Conservation (phyloP, 495 filamentous ascomycete genomes). For the Hypoxylon fuscum region DNA sequence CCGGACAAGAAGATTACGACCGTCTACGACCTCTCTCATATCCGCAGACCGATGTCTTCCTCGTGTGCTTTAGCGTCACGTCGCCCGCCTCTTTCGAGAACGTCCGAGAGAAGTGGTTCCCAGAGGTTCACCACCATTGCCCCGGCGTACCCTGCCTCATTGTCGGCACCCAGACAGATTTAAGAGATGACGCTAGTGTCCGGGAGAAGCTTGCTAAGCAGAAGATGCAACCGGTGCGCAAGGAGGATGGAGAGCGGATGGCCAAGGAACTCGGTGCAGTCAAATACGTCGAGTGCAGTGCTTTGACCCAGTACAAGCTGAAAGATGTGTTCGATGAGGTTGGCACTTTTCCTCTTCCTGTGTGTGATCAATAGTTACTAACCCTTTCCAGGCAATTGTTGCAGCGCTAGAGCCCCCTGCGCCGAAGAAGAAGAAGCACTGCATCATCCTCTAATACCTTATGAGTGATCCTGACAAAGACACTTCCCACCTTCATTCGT, state of each 20-base stretch:
- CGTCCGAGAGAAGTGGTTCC: conserved; percentile 99
- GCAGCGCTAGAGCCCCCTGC: conserved; percentile 86
- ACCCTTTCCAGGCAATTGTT: conserved; percentile 76
- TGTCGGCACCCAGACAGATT: conserved; percentile 96
- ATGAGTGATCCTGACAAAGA: not conserved
- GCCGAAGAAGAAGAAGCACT: conserved; percentile 69
- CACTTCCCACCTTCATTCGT: conserved; percentile 11
- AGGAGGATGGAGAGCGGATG: conserved; percentile 94
- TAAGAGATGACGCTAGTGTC: conserved; percentile 88
- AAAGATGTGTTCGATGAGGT: conserved; percentile 99
- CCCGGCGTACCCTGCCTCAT: conserved; percentile 98
- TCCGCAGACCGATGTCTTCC: conserved; percentile 97
- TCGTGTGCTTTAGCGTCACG: conserved; percentile 98
- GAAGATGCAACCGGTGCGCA: conserved; percentile 90
- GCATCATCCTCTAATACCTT: conserved; percentile 58
- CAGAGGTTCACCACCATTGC: conserved; percentile 98
- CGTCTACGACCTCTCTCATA: conserved; percentile 95
- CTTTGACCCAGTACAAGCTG: conserved; percentile 95
- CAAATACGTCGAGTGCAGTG: conserved; percentile 98
- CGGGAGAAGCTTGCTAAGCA: conserved; percentile 92
- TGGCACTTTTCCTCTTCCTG: conserved; percentile 45
- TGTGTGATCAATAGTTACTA: conserved; percentile 11
- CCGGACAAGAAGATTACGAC: conserved; percentile 99
- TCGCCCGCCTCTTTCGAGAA: conserved; percentile 99
- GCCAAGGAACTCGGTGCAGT: conserved; percentile 95